These are phyloP conservation scores for Scheffersomyces spartinae DNA, from an alignment of 805 yeast species.

Conservation along the genomic window DNA sequence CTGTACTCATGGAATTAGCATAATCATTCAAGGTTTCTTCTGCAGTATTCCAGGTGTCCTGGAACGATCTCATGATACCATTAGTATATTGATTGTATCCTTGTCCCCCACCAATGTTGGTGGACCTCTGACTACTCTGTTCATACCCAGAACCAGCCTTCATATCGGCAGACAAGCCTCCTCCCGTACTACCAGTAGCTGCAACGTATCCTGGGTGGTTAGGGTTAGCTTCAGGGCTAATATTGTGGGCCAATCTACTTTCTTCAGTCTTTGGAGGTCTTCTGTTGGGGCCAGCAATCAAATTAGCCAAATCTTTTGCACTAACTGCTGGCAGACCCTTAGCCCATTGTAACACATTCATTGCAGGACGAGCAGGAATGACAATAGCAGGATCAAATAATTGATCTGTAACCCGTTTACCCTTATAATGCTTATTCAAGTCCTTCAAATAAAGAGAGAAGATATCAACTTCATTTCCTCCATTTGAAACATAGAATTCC, in stretches of 20 bases:
- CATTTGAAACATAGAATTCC: constrained; percentile 45
- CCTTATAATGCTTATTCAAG: too few species aligned
- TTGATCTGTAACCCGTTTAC: constrained; percentile 32
- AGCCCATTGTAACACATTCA: constrained; percentile 77
- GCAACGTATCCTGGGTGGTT: constrained; percentile 17
- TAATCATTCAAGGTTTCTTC: constrained; percentile 48
- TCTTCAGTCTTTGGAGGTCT: constrained; percentile 50
- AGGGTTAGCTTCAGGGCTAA: constrained; percentile 34
- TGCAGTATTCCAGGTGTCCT: constrained; percentile 38
- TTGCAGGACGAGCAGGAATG: constrained; percentile 70
- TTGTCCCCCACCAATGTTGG: constrained; percentile 1
- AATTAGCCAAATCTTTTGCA: constrained; percentile 45
- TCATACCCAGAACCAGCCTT: constrained; percentile 1
- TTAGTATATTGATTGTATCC: constrained; percentile 1
- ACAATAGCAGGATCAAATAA: constrained; percentile 59
- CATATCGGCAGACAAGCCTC: constrained; percentile 1
- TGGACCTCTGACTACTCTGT: constrained; percentile 1
- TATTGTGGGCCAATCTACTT: constrained; percentile 38
- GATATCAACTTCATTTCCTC: constrained; percentile 31
- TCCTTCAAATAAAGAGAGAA: constrained; percentile 13
- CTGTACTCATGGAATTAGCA: constrained; percentile 42
- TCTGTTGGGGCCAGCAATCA: constrained; percentile 70
- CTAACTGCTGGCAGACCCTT: constrained; percentile 60
- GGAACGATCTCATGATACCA: constrained; percentile 32
- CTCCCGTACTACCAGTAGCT: constrained; percentile 6